Evolutionary conservation across 2,329 filamentous ascomycete species (phyloP).

Genomic region (Westerdykella ornata): DNA sequence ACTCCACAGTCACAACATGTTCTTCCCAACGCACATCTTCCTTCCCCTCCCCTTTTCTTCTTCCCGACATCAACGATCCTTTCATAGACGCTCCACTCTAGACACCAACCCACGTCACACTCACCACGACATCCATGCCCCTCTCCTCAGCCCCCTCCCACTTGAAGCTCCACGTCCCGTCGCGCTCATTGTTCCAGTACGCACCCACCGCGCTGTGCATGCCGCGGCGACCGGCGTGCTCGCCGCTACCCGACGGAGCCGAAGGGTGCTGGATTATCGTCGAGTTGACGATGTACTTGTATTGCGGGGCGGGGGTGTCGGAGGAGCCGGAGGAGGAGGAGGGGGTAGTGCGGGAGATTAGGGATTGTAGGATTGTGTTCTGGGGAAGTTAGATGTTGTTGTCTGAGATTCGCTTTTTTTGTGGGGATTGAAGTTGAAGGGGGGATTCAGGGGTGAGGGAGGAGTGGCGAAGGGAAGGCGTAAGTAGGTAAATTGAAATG

Average conservation of each 20-base stretch:
- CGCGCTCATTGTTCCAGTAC: conserved; percentile 86
- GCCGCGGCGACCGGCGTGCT: conserved; percentile 65
- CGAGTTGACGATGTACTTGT: conserved; percentile 96
- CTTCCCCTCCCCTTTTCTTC: conserved; percentile 1
- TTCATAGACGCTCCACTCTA: conserved; percentile 7
- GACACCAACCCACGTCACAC: conserved; percentile 63
- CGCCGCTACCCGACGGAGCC: conserved; percentile 17
- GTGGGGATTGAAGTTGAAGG: conserved; percentile 10
- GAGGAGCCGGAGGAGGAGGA: conserved; percentile 26
- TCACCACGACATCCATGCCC: conserved; percentile 49
- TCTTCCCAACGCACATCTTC: conserved; percentile 10
- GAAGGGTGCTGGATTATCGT: conserved; percentile 90
- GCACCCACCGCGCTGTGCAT: conserved; percentile 83
- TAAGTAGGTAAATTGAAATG: conserved; percentile 1
- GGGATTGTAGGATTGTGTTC: conserved; percentile 69
- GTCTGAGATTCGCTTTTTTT: neutral
- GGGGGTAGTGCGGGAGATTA: conserved; percentile 68
- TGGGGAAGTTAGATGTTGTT: conserved; percentile 28
- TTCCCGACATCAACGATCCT: neutral
- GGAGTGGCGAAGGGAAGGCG: neutral
- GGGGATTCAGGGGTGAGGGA: conserved; percentile 10
- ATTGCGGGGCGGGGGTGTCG: conserved; percentile 55
- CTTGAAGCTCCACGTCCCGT: conserved; percentile 87
- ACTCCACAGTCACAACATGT: conserved; percentile 11
- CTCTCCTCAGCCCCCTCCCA: conserved; percentile 55